A percentile compares a stretch with the other conserved stretches of the same genome.
These are phyloP conservation scores for Aspergillus incahuasiensis DNA, from an alignment of 495 filamentous ascomycete species.

Conservation along the genomic window DNA sequence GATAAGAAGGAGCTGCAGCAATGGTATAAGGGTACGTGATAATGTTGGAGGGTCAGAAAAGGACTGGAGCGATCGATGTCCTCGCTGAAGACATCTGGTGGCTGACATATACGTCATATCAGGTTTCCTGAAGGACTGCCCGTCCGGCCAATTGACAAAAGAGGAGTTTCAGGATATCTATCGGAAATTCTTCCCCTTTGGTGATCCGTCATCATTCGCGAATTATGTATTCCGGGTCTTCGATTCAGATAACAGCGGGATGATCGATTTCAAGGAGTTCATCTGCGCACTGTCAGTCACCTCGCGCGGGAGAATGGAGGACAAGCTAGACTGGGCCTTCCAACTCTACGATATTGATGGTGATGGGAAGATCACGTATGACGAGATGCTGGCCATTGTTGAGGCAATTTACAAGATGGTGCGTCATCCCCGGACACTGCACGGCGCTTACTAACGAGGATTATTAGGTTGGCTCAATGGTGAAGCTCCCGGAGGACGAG, in stretches of 20 bases:
- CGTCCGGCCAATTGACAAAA: constrained; percentile 91
- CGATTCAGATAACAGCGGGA: constrained; percentile 92
- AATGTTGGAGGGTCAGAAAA: background rate
- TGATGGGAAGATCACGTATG: constrained; percentile 97
- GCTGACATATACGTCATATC: constrained; percentile 7
- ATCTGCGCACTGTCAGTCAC: constrained; percentile 98
- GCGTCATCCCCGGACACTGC: constrained; percentile 14
- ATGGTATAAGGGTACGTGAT: constrained; percentile 91
- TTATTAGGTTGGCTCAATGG: constrained; percentile 90
- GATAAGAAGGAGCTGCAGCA: constrained; percentile 99
- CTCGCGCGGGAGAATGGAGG: constrained; percentile 95
- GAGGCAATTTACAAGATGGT: constrained; percentile 99
- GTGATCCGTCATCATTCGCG: constrained; percentile 92
- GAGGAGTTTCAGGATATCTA: constrained; percentile 99
- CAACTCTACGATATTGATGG: constrained; percentile 99
- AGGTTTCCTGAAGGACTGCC: constrained; percentile 99
- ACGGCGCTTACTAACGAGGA: constrained; percentile 10
- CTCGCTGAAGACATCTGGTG: background rate
- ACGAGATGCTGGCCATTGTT: constrained; percentile 97
- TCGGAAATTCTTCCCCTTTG: constrained; percentile 98
- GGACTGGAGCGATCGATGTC: background rate
- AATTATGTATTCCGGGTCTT: constrained; percentile 99
- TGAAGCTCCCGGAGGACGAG: constrained; percentile 96
- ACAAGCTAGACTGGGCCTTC: constrained; percentile 99
- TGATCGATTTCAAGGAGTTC: constrained; percentile 99